Evolutionary conservation across 2,329 filamentous ascomycete genomes (phyloP), one percentile per base, ranked within the genome.

Genomic region (Scopulariopsis brevicaulis): DNA sequence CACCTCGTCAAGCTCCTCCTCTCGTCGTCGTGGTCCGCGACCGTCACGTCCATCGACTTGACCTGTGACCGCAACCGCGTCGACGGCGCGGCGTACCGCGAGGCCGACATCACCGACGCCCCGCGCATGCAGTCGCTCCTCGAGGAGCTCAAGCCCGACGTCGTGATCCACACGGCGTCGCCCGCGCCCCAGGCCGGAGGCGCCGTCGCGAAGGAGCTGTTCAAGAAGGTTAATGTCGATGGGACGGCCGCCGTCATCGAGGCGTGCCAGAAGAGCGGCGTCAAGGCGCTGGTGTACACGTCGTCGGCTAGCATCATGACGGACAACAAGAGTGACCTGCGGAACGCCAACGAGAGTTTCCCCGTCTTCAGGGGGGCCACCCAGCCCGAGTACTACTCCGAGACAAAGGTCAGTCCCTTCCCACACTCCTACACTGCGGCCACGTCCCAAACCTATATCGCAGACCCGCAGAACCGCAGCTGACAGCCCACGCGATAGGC

Each of bases 131-230:
- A 80, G 48, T 74, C 78, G 43, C 73, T 90, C 52, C 84, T 97
- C 65, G 71, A 78, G 35, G 76, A 83, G 62, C 77, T 85, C 58
- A 81, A 80, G 65, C 92, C 93, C 22, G 85, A 91, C 67, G 82
- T 95, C 15, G 90, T 99, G 56, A 86, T 97, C 66, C 93, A 99
- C 73, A 96, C 92, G 2, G 94, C 93, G 22, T 89, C 86, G 37
- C 89, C 89, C 46, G 71, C 78, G 25, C 78, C 75, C 60, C 79
- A 81, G 68, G 74, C 80, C 72, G 71, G 70, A 66, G 66, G 77
- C 69, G 72, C 74, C 66, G 71, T 80, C 66, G 71, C 78, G 65
- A 77, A 85, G 62, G 78, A 81, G 20, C 73, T 89, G 40, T 87
- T 94, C 69, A 82, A 83, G 65, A 86, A 85, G 69, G 88, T 97